A percentile compares a stretch with the other conserved stretches of the same genome.
Conservation (phyloP, 768 basidiomycete species). For the Amanita phalloides region DNA sequence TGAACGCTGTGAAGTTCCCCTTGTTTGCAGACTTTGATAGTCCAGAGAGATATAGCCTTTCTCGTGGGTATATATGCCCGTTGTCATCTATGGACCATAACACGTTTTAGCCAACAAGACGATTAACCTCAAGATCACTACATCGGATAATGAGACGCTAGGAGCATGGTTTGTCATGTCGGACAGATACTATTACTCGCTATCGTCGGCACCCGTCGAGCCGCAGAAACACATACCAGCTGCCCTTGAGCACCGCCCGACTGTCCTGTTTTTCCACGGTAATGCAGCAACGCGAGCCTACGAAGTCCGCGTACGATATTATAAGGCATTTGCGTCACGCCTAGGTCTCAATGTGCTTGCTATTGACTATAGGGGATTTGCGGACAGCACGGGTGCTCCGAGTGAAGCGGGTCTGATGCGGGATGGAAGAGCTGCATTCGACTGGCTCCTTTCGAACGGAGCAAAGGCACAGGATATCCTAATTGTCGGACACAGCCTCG, state of each 20-base stretch:
- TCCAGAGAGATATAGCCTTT: constrained; percentile 74
- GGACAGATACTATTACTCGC: constrained; percentile 46
- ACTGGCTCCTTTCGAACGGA: constrained; percentile 58
- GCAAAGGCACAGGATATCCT: constrained; percentile 50
- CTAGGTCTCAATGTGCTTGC: constrained; percentile 68
- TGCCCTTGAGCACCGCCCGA: constrained; percentile 53
- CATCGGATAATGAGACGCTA: constrained; percentile 66
- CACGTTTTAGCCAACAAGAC: constrained; percentile 60
- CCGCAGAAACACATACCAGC: constrained; percentile 32
- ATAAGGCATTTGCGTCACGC: constrained; percentile 53
- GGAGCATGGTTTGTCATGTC: constrained; percentile 85
- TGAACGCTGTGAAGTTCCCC: constrained; percentile 59
- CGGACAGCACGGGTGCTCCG: constrained; percentile 73
- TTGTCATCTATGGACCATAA: background rate
- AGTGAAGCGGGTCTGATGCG: constrained; percentile 59
- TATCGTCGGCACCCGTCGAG: constrained; percentile 26
- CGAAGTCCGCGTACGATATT: constrained; percentile 54
- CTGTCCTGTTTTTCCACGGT: constrained; percentile 89
- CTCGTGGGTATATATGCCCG: constrained; percentile 41
- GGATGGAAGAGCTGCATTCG: constrained; percentile 74
- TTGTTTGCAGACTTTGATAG: constrained; percentile 47
- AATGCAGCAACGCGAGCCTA: constrained; percentile 77
- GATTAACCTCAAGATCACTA: constrained; percentile 55
- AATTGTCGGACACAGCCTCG: constrained; percentile 81
- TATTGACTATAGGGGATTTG: constrained; percentile 91